Evolutionary conservation across 2,329 filamentous ascomycete genomes (phyloP).

Genomic region (Pseudovirgaria hyperparasitica): DNA sequence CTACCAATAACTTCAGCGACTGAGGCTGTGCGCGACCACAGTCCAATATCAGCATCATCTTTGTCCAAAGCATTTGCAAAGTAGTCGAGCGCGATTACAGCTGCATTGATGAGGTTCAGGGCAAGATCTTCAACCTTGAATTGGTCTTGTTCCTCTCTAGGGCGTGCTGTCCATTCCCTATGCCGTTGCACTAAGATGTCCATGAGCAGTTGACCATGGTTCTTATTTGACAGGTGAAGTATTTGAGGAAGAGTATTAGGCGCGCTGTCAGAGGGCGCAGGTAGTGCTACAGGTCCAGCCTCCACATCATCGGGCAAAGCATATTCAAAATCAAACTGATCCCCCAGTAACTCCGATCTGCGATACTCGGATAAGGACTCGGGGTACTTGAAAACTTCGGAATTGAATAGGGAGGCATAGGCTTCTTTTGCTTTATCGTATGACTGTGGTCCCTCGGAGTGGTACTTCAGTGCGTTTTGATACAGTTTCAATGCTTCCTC

Average conservation of each 20-base stretch:
- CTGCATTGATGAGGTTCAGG: conserved; percentile 7
- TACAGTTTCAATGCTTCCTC: conserved; percentile 95
- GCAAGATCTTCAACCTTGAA: too few species aligned
- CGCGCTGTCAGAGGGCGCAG: conserved; percentile 55
- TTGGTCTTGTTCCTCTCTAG: conserved; percentile 22
- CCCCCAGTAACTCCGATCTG: conserved; percentile 45
- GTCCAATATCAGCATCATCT: conserved; percentile 50
- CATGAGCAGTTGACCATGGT: conserved; percentile 83
- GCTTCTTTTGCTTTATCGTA: conserved; percentile 67
- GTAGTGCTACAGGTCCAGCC: conserved; percentile 29
- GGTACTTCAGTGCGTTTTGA: conserved; percentile 78
- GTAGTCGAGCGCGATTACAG: conserved; percentile 33
- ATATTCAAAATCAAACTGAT: conserved; percentile 28
- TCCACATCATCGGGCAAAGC: conserved; percentile 26
- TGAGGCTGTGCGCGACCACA: conserved; percentile 49
- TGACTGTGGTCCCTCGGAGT: conserved; percentile 69
- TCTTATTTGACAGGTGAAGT: conserved; percentile 88
- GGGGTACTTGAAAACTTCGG: conserved; percentile 86
- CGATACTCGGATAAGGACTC: conserved; percentile 79
- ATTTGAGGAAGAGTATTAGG: conserved; percentile 79
- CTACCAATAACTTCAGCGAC: conserved; percentile 46
- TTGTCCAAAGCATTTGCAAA: conserved; percentile 52
- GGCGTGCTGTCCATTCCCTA: conserved; percentile 17
- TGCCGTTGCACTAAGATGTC: conserved; percentile 51
- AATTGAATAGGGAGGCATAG: conserved; percentile 74